phyloP scores from a whole-genome alignment of 345 rosid genomes.

The Hypericum androsaemum region DNA sequence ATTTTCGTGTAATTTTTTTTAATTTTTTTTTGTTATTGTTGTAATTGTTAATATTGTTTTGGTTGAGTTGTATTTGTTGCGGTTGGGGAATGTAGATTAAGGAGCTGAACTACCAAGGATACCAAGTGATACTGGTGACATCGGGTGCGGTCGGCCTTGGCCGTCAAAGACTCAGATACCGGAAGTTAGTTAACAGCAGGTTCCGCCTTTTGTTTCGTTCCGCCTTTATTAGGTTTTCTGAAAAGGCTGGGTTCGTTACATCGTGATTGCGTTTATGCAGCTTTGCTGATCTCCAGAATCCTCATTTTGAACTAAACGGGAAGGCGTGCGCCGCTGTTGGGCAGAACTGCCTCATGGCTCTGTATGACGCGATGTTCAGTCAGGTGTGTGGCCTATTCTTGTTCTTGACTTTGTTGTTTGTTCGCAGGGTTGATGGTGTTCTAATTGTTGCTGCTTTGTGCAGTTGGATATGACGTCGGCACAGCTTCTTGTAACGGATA shows the following conservation, averaged over 20 bases:
- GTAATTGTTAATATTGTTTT: neutral
- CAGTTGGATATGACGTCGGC: slow-evolving; percentile 97
- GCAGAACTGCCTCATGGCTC: slow-evolving; percentile 92
- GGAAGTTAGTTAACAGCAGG: slow-evolving; percentile 93
- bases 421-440: slow-evolving; percentile 8
- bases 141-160: slow-evolving; percentile 98
- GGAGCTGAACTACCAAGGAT: slow-evolving; percentile 72
- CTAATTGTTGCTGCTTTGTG: slow-evolving; percentile 12
- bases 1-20: neutral
- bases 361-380: slow-evolving; percentile 77
- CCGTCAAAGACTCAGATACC: slow-evolving; percentile 87
- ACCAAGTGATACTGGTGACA: slow-evolving; percentile 78
- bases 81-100: slow-evolving; percentile 43
- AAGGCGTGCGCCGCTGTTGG: slow-evolving; percentile 99
- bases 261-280: slow-evolving; percentile 20
- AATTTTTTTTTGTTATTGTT: neutral
- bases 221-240: no score
- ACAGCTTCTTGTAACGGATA: slow-evolving; percentile 89
- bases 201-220: slow-evolving; percentile 15
- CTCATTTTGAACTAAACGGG: slow-evolving; percentile 82
- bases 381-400: slow-evolving; percentile 36
- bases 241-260: neutral
- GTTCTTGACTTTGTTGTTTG: neutral
- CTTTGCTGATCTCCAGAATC: slow-evolving; percentile 96
- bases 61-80: neutral